Base-by-base conservation (phyloP, 2,329 filamentous ascomycete species). In the Fusarium clavum region DNA sequence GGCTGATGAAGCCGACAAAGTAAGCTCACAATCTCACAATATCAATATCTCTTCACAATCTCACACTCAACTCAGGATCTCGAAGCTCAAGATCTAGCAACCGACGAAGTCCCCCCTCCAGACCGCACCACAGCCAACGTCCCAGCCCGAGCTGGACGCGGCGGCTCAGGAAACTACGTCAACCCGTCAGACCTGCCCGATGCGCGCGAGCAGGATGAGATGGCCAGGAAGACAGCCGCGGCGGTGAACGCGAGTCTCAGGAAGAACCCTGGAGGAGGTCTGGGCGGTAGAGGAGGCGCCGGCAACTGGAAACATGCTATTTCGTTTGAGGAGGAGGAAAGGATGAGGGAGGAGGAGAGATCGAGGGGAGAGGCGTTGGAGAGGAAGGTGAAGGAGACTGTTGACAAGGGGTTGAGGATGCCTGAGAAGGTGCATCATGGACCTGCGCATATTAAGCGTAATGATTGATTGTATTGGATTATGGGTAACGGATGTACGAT, bases 161-260 rank as follows among this genome's bases (percentile, higher is more conserved):
- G 89, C 69, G 89, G 89, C 22, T 87, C 88, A 2, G 89, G 89
- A 40, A 91, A 91, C 80, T 88, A 85, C 74, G 76, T 84, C 55
- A 81, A 83, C 56, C 70, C 80, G 20, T 72, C 77, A 45, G 73
- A 78, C 24, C 72, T 79, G 18, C 77, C 77, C 6, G 76, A 76
- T 40, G 72, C 78, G 7, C 74, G 74, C 47, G 78, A 79, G 69
- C 75, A 78, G 60, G 75, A 77, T 56, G 77, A 79, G 55, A 78
- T 78, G 64, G 78, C 76, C 4, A 76, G 75, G 66, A 77, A 75
- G 70, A 78, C 75, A 40, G 76, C 72, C 18, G 80, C 77, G 8
- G 79, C 80, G 12, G 77, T 81, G 40, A 75, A 65, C 22, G 78
- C 79, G 8, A 78, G 76, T 53, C 71, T 75, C 29, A 75, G 72